Percentiles rank a stretch among this genome's conserved stretches.
Conservation (phyloP, 1,284 basidiomycete genomes). For the Ustilago shanxiensis region DNA sequence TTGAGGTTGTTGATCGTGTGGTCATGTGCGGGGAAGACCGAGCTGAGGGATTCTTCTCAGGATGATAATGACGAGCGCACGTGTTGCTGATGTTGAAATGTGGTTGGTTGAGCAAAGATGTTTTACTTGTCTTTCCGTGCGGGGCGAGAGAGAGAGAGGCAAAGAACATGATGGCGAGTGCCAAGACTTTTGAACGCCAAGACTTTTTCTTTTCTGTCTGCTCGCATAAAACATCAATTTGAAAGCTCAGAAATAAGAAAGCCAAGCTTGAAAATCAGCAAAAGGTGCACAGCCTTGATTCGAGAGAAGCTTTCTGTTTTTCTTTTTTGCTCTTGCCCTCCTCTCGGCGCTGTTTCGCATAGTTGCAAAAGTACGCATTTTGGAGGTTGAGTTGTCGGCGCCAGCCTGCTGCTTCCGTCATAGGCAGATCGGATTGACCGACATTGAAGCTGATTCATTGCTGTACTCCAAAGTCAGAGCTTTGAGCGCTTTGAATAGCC, state of each 20-base stretch:
- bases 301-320: constrained; percentile 27
- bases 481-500: too few species aligned
- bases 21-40: neutral
- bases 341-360: neutral
- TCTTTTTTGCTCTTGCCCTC: neutral
- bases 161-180: constrained; percentile 21
- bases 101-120: neutral
- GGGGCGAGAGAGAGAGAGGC: neutral
- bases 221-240: neutral
- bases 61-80: neutral
- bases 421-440: neutral
- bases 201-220: neutral
- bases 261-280: neutral
- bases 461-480: neutral
- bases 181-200: constrained; percentile 30
- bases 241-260: neutral
- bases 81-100: constrained; percentile 3
- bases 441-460: neutral
- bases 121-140: neutral
- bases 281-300: constrained; percentile 49
- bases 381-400: too few species aligned
- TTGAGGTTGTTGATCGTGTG: neutral
- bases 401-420: neutral
- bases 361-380: too few species aligned
- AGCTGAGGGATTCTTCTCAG: neutral